A percentile compares a stretch with the other conserved stretches of the same genome.
Conservation (phyloP, 2,329 filamentous ascomycete species). For the Cladosporium sp. region DNA sequence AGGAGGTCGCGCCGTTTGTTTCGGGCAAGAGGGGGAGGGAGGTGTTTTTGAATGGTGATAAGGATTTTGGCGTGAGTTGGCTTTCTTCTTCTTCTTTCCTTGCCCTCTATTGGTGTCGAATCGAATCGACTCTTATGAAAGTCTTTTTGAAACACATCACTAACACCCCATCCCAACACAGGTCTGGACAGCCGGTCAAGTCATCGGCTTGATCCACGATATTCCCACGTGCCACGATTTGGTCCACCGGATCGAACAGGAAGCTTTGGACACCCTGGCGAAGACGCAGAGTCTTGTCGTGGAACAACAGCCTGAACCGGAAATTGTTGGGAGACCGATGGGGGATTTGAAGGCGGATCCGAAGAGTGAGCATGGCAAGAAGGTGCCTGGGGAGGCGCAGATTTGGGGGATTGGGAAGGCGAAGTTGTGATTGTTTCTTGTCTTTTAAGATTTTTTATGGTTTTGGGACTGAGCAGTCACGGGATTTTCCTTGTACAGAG, state of each 20-base stretch:
- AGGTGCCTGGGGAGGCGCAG: slow-evolving; percentile 37
- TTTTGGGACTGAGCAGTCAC: too few relatives aligned
- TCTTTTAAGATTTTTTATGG: too few relatives aligned
- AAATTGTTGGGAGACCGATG: slow-evolving; percentile 27
- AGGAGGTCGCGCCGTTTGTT: slow-evolving; percentile 79
- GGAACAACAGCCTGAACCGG: slow-evolving; percentile 31
- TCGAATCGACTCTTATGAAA: too few relatives aligned
- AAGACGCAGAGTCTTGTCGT: slow-evolving; percentile 36
- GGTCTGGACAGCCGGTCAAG: slow-evolving; percentile 97
- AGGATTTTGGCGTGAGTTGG: slow-evolving; percentile 74
- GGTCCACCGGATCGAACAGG: slow-evolving; percentile 42
- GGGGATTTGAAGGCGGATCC: slow-evolving; percentile 19
- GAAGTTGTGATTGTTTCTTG: slow-evolving; percentile 28
- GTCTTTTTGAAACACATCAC: too few relatives aligned
- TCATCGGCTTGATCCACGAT: slow-evolving; percentile 61
- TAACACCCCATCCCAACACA: too few relatives aligned
- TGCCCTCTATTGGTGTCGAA: too few relatives aligned
- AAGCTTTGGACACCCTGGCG: slow-evolving; percentile 40
- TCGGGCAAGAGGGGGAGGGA: slow-evolving; percentile 86
- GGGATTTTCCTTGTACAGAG: too few relatives aligned
- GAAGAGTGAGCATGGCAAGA: slow-evolving; percentile 22
- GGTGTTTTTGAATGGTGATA: slow-evolving; percentile 88
- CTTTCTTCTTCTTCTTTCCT: neutral
- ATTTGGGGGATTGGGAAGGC: slow-evolving; percentile 41
- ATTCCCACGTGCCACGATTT: slow-evolving; percentile 46